Base-by-base conservation (phyloP, 345 rosid species). In the Gossypium sturtianum region DNA sequence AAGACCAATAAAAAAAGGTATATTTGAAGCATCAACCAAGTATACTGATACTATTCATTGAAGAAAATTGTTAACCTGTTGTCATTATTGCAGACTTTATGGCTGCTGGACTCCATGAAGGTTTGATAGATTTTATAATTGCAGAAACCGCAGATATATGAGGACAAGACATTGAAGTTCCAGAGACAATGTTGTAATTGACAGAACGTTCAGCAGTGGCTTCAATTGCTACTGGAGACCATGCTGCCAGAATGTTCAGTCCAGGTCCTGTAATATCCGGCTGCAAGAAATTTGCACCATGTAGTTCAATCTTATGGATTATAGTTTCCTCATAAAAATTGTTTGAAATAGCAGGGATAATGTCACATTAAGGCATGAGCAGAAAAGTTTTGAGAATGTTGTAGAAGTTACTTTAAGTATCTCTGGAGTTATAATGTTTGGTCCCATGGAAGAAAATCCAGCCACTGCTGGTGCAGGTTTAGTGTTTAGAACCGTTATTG, bases 81-180 rank as follows among this genome's bases (percentile, higher is more conserved):
- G 86, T 89, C 83, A 87, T 84, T 61, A 87, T 86, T 71, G 83
- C 90, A 34, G 92, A 89, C 80, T 70, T 86, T 53, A 81, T 83
- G 2, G 89, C 86, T 49, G 90, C 86, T 38, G 86, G 88, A 64
- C 88, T 82, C 86, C 86, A 85, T 16, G 85, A 78, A 77, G 89
- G 84, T 51, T 67, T 62, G 62, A 29, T 44, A 47, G 90, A 83
- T 84, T 80, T 85, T 68, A 89, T 15, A 68, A 83, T 85, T 17
- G 80, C 86, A 4, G 88, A 79, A 56, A 76, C 80, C n/a, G 85
- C 86, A 1, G 90, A 63, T 44, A 80, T 81, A 70, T 88, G 90
- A 13, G 89, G 89, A 62, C 89, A 86, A 58, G 90, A 80, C 86
- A 85, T 83, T 7, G 88, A 84, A 45, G 89, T 83, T 43, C 89